Evolutionary conservation across 257 asterid species (phyloP).

Genomic region (Vinca minor): DNA sequence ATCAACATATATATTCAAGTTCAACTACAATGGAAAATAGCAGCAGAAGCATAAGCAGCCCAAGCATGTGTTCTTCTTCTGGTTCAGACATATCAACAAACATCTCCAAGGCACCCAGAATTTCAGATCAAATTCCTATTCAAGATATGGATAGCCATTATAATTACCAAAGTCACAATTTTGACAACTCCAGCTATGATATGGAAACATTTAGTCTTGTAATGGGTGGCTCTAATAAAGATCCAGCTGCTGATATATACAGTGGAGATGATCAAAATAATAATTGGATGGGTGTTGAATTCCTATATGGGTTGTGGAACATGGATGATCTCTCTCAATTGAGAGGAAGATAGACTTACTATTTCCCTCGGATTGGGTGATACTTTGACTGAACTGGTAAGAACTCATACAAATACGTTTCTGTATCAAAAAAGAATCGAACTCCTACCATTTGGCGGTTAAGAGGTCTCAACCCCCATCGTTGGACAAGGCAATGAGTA

Average conservation of each 20-base stretch:
- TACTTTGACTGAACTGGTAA: too few species aligned
- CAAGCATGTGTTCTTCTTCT: slow-evolving; percentile 6
- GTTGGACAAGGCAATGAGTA: too few species aligned
- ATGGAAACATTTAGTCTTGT: slow-evolving; percentile 8
- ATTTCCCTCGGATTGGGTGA: too few species aligned
- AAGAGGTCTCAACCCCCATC: too few species aligned
- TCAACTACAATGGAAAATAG: neutral
- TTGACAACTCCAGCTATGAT: slow-evolving; percentile 14
- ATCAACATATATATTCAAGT: neutral
- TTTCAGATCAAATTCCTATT: slow-evolving; percentile 7
- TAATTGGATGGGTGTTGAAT: slow-evolving; percentile 16
- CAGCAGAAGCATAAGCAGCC: neutral
- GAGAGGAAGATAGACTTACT: neutral
- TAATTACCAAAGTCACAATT: slow-evolving; percentile 12
- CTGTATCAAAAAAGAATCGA: too few species aligned
- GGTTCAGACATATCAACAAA: too few species aligned
- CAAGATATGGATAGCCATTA: slow-evolving; percentile 7
- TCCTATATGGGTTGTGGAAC: slow-evolving; percentile 18
- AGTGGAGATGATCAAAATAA: slow-evolving; percentile 14
- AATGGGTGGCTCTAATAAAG: too few species aligned
- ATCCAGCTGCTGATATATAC: slow-evolving; percentile 6
- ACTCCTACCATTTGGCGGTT: too few species aligned
- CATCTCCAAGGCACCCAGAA: too few species aligned
- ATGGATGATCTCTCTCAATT: slow-evolving; percentile 23
- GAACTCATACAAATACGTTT: too few species aligned